Percentiles rank a stretch among this genome's conserved stretches.
These are phyloP conservation scores for Gynochthodes officinalis DNA, from an alignment of 257 asterid species.

Conservation along the genomic window DNA sequence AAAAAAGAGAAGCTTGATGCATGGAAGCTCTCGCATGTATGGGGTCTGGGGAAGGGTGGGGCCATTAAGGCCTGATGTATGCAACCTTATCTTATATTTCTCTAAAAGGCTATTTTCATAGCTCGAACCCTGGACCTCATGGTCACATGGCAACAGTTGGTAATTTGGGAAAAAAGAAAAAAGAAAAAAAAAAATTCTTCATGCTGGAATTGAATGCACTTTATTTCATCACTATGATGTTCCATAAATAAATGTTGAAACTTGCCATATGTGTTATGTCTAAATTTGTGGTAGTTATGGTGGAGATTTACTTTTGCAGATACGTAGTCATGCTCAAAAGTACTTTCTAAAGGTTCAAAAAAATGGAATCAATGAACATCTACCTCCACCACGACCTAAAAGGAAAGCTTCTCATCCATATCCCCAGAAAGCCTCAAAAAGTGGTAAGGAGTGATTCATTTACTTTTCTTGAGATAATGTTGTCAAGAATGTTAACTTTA, in stretches of 20 bases:
- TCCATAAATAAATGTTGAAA: not conserved
- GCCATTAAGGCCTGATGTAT: no score
- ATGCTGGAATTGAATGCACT: not conserved
- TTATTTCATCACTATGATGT: not conserved
- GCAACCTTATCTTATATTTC: no score
- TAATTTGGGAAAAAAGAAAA: no score
- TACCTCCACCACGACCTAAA: constrained; percentile 99
- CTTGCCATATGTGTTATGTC: constrained; percentile 2
- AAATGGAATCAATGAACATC: constrained; percentile 74
- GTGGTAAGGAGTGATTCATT: constrained; percentile 18
- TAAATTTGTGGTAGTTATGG: not conserved
- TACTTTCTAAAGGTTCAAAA: constrained; percentile 88
- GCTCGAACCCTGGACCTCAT: no score
- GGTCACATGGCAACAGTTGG: no score
- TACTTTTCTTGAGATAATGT: constrained; percentile 5
- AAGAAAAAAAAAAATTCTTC: no score
- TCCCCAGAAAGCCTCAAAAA: constrained; percentile 75
- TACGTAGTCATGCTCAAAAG: constrained; percentile 96
- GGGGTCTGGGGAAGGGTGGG: no score
- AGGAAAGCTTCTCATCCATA: constrained; percentile 91
- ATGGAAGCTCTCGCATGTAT: no score
- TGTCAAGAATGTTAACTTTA: constrained; percentile 17
- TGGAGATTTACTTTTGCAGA: constrained; percentile 47
- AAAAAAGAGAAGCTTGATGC: no score
- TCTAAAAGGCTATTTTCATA: no score